Conservation (phyloP, 2,329 filamentous ascomycete species). For the Verticillium nubilum region DNA sequence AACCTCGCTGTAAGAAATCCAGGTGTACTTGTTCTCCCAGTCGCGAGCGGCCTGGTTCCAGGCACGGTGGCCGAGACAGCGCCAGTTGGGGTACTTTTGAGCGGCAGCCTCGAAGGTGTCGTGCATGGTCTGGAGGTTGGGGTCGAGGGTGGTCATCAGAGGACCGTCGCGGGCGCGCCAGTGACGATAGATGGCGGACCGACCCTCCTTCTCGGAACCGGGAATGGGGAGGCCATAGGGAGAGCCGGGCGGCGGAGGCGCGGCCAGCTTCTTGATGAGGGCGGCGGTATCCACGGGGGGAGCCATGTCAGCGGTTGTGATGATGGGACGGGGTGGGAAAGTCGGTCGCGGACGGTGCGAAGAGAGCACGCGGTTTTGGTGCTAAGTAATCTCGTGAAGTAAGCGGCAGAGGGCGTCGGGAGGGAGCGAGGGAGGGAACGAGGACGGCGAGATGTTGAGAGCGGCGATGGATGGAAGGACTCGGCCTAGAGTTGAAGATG, state of each 20-base stretch:
- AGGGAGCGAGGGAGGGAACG: not conserved
- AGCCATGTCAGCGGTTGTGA: slow-evolving; percentile 21
- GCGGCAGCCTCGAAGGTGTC: slow-evolving; percentile 72
- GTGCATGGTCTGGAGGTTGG: slow-evolving; percentile 65
- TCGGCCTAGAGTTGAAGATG: no score
- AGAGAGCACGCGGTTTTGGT: no score
- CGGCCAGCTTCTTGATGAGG: slow-evolving; percentile 46
- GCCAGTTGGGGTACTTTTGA: slow-evolving; percentile 57
- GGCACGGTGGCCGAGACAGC: slow-evolving; percentile 73
- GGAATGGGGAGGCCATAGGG: slow-evolving; percentile 77
- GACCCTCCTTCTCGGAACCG: slow-evolving; percentile 66
- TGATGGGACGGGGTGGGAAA: not conserved
- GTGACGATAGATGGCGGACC: slow-evolving; percentile 76
- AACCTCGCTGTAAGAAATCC: slow-evolving; percentile 79
- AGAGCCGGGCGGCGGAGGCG: slow-evolving; percentile 63
- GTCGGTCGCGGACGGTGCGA: not conserved
- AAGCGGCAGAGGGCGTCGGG: no score
- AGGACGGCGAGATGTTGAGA: not conserved
- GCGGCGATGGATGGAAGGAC: not conserved
- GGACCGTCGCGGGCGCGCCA: slow-evolving; percentile 69
- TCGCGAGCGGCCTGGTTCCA: slow-evolving; percentile 71
- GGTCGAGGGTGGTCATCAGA: slow-evolving; percentile 67
- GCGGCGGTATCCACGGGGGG: slow-evolving; percentile 26
- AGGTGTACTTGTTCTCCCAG: slow-evolving; percentile 70
- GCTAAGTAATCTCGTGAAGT: not conserved